Base-by-base conservation (phyloP, 2,329 filamentous ascomycete genomes). In the Exophiala viscosa region DNA sequence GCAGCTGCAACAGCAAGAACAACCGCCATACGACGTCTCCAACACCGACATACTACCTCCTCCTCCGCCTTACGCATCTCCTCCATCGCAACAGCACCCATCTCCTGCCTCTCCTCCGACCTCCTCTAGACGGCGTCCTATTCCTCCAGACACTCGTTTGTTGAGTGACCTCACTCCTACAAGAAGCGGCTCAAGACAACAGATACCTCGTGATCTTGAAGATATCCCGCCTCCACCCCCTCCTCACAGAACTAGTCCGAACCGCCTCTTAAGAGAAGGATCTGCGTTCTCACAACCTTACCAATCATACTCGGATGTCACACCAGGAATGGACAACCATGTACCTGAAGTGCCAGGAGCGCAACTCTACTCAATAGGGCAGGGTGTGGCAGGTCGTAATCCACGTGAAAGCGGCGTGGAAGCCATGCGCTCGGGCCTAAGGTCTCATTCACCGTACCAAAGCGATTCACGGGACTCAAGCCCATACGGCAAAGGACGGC, bases 181-280 rank as follows among this genome's bases (percentile, higher is more conserved):
- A 55, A 23, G 51, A 50, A 34, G 60, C 46, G 50, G 51, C 52
- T 34, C 47, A n/a, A 38, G 36, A 35, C 43, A 43, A 7, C 23
- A 44, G 35, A 35, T 31, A 5, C 49, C 41, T 23, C 15, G 14
- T 20, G 36, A 49, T 33, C 46, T 54, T 55, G 54, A 53, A 44
- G 59, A 61, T 28, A n/a, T 43, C 9, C 47, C 60, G 39, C 64
- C 67, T 46, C 57, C 61, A 44, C 65, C 65, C 23, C 66, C 65
- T 33, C 64, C 62, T 13, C 67, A 70, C 56, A 65, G 64, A 53
- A 17, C 58, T 61, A 61, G 64, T 57, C 41, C 54, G 54, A 58
- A 48, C 53, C 54, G 65, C 53, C 61, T 63, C 52, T 50, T 60
- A 31, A 48, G 60, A 60, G 45, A 48, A 54, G 44, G 55, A 39